Conservation (phyloP, 208 protist species). For the Trypanosoma rangeli region DNA sequence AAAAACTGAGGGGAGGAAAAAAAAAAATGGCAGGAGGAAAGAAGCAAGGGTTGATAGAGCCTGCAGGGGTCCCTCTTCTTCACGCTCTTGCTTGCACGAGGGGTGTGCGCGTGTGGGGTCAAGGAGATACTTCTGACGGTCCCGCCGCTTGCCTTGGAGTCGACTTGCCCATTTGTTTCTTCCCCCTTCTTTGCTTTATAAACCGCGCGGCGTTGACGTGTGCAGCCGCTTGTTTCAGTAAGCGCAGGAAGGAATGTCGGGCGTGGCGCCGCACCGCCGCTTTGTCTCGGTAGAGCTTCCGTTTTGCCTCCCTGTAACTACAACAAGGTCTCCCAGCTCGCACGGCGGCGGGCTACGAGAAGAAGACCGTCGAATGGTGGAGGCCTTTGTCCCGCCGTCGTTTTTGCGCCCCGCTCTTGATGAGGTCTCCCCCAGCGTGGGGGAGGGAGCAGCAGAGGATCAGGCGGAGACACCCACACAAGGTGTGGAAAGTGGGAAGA, state of each 20-base stretch:
- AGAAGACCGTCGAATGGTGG: constrained; percentile 29
- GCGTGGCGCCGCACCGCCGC: constrained; percentile 34
- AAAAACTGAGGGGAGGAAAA: background rate
- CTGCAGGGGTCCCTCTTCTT: background rate
- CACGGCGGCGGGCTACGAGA: background rate
- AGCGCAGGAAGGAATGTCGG: constrained; percentile 8
- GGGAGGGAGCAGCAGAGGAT: constrained; percentile 10
- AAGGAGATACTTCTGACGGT: too few relatives aligned
- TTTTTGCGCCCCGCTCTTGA: constrained; percentile 48
- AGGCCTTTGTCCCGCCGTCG: constrained; percentile 54
- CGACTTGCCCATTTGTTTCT: background rate
- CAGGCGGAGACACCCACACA: background rate
- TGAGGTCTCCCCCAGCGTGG: background rate
- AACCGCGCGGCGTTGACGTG: background rate
- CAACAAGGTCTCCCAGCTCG: constrained; percentile 10
- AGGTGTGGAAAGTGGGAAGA: background rate
- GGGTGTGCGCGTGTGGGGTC: too few relatives aligned
- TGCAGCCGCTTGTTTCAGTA: background rate
- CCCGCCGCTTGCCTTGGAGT: too few relatives aligned
- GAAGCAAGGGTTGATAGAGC: background rate
- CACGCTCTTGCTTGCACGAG: constrained; percentile 26
- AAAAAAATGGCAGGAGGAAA: background rate
- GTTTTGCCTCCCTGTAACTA: constrained; percentile 43
- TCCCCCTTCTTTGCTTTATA: constrained; percentile 11
- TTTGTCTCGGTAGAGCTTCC: constrained; percentile 76